These are phyloP conservation scores for Prunus fruticosa DNA, from an alignment of 306 rosid genomes.

Conservation along the genomic window DNA sequence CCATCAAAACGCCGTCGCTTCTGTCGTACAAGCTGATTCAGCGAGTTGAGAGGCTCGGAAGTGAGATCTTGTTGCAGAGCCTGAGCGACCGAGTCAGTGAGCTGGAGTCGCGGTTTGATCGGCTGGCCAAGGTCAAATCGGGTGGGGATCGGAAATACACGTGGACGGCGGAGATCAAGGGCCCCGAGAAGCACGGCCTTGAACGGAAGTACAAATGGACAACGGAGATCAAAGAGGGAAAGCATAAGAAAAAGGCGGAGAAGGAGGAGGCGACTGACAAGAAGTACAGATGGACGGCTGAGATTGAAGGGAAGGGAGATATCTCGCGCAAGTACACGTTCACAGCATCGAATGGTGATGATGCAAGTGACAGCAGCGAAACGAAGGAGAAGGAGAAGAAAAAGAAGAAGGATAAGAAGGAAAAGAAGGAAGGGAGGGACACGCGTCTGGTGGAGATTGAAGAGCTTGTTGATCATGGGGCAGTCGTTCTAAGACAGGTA, in stretches of 20 bases:
- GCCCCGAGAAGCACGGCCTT: conserved; percentile 42
- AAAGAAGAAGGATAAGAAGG: conserved; percentile 34
- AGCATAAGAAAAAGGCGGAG: conserved; percentile 33
- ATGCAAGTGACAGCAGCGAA: conserved; percentile 22
- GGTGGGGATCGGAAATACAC: conserved; percentile 69
- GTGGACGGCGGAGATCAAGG: conserved; percentile 80
- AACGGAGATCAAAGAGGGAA: conserved; percentile 60
- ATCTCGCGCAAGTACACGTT: conserved; percentile 54
- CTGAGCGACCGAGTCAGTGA: conserved; percentile 61
- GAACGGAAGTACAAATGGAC: conserved; percentile 76
- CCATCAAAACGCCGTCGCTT: conserved; percentile 37
- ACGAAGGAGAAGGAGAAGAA: conserved; percentile 33
- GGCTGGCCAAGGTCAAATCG: conserved; percentile 26
- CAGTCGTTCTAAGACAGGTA: conserved; percentile 78
- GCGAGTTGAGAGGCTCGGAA: conserved; percentile 43
- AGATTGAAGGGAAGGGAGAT: conserved; percentile 68
- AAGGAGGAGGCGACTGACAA: conserved; percentile 26
- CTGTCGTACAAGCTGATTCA: conserved; percentile 36
- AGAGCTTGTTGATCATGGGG: conserved; percentile 58
- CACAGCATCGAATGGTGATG: conserved; percentile 44
- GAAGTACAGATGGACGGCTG: conserved; percentile 78
- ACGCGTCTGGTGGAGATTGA: conserved; percentile 81
- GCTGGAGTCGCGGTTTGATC: conserved; percentile 72
- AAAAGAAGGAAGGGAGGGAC: conserved; percentile 40
- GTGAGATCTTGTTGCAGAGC: conserved; percentile 40